A percentile compares a stretch with the other conserved stretches of the same genome.
These are phyloP conservation scores for Cyclotella baltica DNA, from an alignment of 108 stramenopile genomes.

Conservation along the genomic window DNA sequence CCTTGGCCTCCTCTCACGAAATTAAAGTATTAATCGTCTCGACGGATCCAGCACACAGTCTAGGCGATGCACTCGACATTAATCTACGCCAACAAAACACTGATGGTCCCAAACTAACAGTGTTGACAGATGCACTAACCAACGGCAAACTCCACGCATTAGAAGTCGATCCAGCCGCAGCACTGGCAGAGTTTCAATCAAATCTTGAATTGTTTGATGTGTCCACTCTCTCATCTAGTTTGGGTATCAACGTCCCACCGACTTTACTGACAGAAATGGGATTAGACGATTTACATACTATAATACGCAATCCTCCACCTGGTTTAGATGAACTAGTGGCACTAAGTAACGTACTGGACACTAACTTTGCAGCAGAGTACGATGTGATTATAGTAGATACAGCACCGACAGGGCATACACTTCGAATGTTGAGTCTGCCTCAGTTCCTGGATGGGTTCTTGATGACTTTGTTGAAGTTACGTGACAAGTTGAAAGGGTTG, in stretches of 20 bases:
- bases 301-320: constrained; percentile 93
- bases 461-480: constrained; percentile 77
- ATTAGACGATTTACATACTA: constrained; percentile 74
- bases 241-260: constrained; percentile 64
- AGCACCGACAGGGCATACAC: constrained; percentile 93
- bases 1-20: constrained; percentile 67
- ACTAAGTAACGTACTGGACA: constrained; percentile 84
- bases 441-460: constrained; percentile 88
- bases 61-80: constrained; percentile 93
- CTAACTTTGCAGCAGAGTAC: constrained; percentile 63
- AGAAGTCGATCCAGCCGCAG: constrained; percentile 87
- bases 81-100: constrained; percentile 51
- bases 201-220: constrained; percentile 78
- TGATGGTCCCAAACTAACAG: constrained; percentile 52
- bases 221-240: constrained; percentile 56
- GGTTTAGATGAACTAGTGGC: constrained; percentile 96
- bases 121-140: constrained; percentile 77
- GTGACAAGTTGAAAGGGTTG: constrained; percentile 76
- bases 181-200: constrained; percentile 74
- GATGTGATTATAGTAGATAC: constrained; percentile 94
- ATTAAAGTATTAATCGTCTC: constrained; percentile 88
- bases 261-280: constrained; percentile 76
- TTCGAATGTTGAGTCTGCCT: constrained; percentile 88
- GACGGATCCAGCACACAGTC: constrained; percentile 97
- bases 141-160: constrained; percentile 73